Evolutionary conservation across 2,329 filamentous ascomycete species (phyloP).

Genomic region (Clarireedia monteithiana): DNA sequence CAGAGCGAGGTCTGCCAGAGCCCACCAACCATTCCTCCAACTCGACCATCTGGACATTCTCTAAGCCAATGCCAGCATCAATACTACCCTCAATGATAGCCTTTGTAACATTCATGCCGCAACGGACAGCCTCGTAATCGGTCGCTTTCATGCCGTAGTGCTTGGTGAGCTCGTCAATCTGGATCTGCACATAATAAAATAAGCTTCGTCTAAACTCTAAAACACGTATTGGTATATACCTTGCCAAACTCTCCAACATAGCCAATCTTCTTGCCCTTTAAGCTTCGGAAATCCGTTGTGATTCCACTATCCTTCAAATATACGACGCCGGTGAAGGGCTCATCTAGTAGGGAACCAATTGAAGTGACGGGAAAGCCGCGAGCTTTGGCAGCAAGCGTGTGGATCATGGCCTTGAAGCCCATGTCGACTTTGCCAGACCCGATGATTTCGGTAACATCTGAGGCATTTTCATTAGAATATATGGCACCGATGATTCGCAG

Average conservation of each 20-base stretch:
- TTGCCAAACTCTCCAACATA: conserved; percentile 77
- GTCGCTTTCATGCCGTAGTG: conserved; percentile 67
- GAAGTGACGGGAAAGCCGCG: conserved; percentile 66
- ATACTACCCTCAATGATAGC: conserved; percentile 67
- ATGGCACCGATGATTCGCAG: not conserved
- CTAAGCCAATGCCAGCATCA: conserved; percentile 68
- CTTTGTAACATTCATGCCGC: conserved; percentile 74
- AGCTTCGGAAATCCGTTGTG: conserved; percentile 64
- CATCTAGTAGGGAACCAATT: conserved; percentile 67
- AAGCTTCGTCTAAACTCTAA: not conserved
- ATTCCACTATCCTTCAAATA: conserved; percentile 70
- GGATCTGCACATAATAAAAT: conserved; percentile 43
- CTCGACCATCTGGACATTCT: conserved; percentile 80
- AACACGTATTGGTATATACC: conserved; percentile 24
- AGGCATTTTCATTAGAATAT: conserved; percentile 4
- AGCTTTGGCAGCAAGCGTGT: conserved; percentile 71
- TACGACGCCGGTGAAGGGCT: conserved; percentile 72
- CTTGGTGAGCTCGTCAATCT: conserved; percentile 73
- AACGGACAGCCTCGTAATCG: conserved; percentile 71
- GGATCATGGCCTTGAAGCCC: conserved; percentile 80
- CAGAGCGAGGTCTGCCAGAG: conserved; percentile 54
- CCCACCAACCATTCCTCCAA: conserved; percentile 65
- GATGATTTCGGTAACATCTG: conserved; percentile 75
- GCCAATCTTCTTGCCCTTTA: conserved; percentile 70
- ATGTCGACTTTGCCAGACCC: conserved; percentile 69